A percentile compares a stretch with the other conserved stretches of the same genome.
These are phyloP conservation scores for Flaveria brownii DNA, from an alignment of 129 eudicot species.

Conservation along the genomic window DNA sequence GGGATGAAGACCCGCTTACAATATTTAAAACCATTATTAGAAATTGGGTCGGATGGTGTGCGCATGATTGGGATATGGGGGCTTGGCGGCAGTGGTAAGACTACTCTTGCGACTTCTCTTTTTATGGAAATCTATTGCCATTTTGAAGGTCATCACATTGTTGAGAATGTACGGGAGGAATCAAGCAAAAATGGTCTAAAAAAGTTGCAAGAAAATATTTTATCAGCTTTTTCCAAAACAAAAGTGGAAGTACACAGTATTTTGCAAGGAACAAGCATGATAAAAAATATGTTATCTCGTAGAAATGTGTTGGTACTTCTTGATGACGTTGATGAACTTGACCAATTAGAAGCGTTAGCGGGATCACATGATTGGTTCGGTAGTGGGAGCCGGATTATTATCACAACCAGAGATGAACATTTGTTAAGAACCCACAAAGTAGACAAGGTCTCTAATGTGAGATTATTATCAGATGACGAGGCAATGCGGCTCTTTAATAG, in stretches of 20 bases:
- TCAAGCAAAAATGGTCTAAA: not conserved
- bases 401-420: constrained; percentile 22
- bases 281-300: not conserved
- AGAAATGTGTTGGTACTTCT: constrained; percentile 24
- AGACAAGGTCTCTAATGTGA: not conserved
- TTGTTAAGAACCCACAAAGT: not conserved
- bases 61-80: constrained; percentile 24
- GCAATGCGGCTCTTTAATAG: not conserved
- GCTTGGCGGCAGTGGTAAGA: not conserved
- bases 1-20: not conserved
- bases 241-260: not conserved
- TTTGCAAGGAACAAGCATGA: not conserved
- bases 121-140: not conserved
- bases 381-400: constrained; percentile 10
- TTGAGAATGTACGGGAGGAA: not conserved
- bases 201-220: not conserved
- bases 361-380: constrained; percentile 22
- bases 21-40: not conserved
- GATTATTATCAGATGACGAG: not conserved
- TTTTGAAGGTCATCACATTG: constrained; percentile 4
- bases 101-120: not conserved
- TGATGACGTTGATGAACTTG: constrained; percentile 7
- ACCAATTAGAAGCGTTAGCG: constrained; percentile 4
- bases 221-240: not conserved
- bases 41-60: not conserved